These are phyloP conservation scores for Didymella segeticola DNA, from an alignment of 2,329 filamentous ascomycete genomes.

Conservation along the genomic window DNA sequence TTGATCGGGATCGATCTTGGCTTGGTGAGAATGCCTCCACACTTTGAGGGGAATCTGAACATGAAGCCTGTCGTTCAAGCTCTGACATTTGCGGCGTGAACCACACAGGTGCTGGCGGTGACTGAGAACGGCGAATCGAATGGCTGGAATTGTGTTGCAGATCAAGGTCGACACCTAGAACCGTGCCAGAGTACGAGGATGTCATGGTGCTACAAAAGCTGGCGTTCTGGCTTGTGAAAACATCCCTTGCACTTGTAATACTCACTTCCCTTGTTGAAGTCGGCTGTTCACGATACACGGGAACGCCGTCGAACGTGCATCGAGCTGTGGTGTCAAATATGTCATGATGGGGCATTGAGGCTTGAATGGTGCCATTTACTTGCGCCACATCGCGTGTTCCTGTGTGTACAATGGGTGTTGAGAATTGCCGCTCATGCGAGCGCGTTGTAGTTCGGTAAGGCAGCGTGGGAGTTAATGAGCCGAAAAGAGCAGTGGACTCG, in stretches of 20 bases:
- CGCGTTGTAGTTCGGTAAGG: constrained; percentile 20
- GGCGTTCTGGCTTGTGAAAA: constrained; percentile 31
- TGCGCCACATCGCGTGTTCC: constrained; percentile 30
- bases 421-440: constrained; percentile 22
- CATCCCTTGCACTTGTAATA: constrained; percentile 16
- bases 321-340: constrained; percentile 30
- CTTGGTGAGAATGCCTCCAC: background rate
- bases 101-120: constrained; percentile 34
- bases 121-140: constrained; percentile 25
- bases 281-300: constrained; percentile 25
- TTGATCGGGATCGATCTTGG: constrained; percentile 19
- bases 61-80: constrained; percentile 23
- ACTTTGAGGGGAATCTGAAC: constrained; percentile 17
- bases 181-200: constrained; percentile 44
- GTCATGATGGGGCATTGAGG: constrained; percentile 21
- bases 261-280: constrained; percentile 29
- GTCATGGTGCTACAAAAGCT: constrained; percentile 46
- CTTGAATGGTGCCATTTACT: constrained; percentile 19
- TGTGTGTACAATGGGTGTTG: constrained; percentile 26
- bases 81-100: constrained; percentile 35
- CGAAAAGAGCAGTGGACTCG: constrained; percentile 9
- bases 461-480: constrained; percentile 17
- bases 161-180: constrained; percentile 46
- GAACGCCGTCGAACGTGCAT: constrained; percentile 33
- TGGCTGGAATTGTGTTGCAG: constrained; percentile 31